phyloP scores from a whole-genome alignment of 441 rosid species.

The Corymbia calophylla region DNA sequence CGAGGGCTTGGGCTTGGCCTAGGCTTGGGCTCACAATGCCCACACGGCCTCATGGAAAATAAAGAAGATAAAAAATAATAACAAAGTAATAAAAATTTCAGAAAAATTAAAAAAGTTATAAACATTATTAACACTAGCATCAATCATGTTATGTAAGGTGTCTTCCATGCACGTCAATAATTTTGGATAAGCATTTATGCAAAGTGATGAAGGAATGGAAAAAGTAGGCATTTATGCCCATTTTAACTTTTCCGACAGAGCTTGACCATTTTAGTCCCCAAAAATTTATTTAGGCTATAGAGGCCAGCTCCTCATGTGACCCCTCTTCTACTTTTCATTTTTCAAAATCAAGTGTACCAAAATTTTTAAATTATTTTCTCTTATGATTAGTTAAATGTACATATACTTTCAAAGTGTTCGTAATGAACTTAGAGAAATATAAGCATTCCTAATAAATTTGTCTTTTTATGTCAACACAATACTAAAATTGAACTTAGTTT shows the following conservation, averaged over 20 bases:
- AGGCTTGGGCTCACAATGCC: neutral
- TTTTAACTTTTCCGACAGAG: neutral
- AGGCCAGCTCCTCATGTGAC: neutral
- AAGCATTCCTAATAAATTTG: neutral
- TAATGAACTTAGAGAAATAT: neutral
- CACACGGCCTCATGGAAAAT: accelerated
- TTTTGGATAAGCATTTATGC: neutral
- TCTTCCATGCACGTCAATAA: neutral
- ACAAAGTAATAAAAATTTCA: neutral
- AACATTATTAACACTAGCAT: no score
- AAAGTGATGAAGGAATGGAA: neutral
- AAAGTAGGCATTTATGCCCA: neutral
- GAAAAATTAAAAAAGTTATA: accelerated
- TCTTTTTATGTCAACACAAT: neutral
- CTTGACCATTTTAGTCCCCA: neutral
- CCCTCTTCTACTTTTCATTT: neutral
- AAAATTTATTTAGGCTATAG: neutral
- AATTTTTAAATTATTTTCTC: no score
- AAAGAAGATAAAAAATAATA: no score
- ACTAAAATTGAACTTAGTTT: neutral
- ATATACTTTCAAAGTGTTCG: accelerated
- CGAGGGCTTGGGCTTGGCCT: neutral
- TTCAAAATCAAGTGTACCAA: neutral
- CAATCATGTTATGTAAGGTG: accelerated
- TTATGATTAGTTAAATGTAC: neutral